Evolutionary conservation across 192 early-diverging fungal species (phyloP), one percentile per base, ranked within the genome.

Genomic region (Entomortierella parvispora): DNA sequence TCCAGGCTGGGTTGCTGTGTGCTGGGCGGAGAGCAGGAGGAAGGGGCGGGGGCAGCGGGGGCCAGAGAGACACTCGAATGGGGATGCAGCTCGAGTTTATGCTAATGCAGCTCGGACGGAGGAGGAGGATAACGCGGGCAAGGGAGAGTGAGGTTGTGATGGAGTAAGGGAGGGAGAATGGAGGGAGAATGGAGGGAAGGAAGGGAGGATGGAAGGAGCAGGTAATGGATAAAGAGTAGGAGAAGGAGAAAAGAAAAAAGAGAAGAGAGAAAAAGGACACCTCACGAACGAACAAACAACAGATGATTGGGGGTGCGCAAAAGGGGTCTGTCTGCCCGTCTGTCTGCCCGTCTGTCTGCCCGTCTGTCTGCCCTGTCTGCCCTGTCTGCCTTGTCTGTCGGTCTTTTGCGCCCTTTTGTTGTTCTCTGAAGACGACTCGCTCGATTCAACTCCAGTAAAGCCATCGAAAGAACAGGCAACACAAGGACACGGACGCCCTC

Each of bases 181-280:
- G 20, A 25, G 61, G 33, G 10, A 15, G 22, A 15, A 31, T n/a
- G 34, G 6, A 26, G 34, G 20, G 28, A 20, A 40, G 49, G 34
- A 40, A 11, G 7, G 61, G 61, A 51, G 18, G 46, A 20, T 11
- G 26, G 32, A 11, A 23, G n/a, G 14, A 17, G 47, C 15, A n/a
- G 1, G 0, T 14, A 11, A 47, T 1, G 40, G 22, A 55, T 34
- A 47, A 37, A 64, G 14, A 63, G 26, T 42, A 37, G 58, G 54
- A 50, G 37, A 4, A 45, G 22, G 43, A 60, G 57, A 58, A 23
- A 53, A 20, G 31, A 32, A 33, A 23, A 68, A 14, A 68, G 40
- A 54, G 42, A 42, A 53, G 49, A 7, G 18, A 49, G 28, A 32
- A 43, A 20, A 40, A 29, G 50, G 23, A n/a, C n/a, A n/a, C n/a